Conservation (phyloP, 176 grass and related monocot genomes). For the Bolboschoenus planiculmis region DNA sequence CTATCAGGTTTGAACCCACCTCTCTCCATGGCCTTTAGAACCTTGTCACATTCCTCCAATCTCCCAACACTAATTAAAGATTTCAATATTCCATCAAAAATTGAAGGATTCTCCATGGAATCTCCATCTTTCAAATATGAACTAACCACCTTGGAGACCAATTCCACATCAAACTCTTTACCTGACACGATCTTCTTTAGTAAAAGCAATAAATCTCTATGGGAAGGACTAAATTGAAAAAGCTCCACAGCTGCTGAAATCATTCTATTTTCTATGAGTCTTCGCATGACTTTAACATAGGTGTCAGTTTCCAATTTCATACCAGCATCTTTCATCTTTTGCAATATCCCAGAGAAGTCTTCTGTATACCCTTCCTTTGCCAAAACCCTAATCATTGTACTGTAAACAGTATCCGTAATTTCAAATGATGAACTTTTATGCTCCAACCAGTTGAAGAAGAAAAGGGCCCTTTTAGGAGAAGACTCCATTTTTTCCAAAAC, state of each 20-base stretch:
- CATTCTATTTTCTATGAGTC: conserved; percentile 46
- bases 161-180: conserved; percentile 48
- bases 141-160: conserved; percentile 40
- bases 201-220: conserved; percentile 36
- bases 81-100: conserved; percentile 48
- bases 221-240: conserved; percentile 40
- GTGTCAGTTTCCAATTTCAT: conserved; percentile 50
- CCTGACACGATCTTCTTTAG: conserved; percentile 54
- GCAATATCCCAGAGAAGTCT: conserved; percentile 49
- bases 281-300: conserved; percentile 33
- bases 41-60: conserved; percentile 58
- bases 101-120: conserved; percentile 26
- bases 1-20: conserved; percentile 46
- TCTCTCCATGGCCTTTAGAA: conserved; percentile 66
- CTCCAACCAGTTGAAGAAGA: conserved; percentile 66
- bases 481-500: conserved; percentile 44
- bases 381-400: conserved; percentile 42
- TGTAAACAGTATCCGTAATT: conserved; percentile 38
- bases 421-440: conserved; percentile 15
- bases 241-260: conserved; percentile 45
- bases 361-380: conserved; percentile 42
- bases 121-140: conserved; percentile 41
- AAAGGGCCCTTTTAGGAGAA: conserved; percentile 39
- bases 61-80: conserved; percentile 57
- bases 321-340: conserved; percentile 41